These are phyloP conservation scores for Luffa acutangula DNA, from an alignment of 306 rosid genomes.

Conservation along the genomic window DNA sequence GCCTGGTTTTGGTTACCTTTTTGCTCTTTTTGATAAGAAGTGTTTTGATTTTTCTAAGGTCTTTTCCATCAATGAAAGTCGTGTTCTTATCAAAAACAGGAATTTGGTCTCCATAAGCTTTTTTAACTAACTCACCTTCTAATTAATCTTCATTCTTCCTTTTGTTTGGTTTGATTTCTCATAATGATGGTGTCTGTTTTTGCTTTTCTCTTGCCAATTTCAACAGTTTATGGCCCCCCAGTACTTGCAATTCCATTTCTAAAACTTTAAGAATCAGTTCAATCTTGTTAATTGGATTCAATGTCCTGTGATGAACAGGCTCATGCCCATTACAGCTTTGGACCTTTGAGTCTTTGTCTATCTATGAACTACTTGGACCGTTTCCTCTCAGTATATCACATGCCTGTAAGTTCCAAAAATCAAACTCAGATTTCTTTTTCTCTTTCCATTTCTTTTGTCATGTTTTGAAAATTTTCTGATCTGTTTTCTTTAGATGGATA, in stretches of 20 bases:
- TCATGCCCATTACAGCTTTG: conserved; percentile 39
- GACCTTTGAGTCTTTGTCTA: conserved; percentile 42
- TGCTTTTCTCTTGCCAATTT: not conserved
- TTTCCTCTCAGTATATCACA: conserved; percentile 42
- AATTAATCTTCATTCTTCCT: conserved; percentile 7
- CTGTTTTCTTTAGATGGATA: conserved; percentile 24
- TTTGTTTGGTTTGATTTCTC: conserved; percentile 5
- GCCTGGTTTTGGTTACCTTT: not conserved
- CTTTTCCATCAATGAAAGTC: not conserved
- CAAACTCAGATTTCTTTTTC: not conserved
- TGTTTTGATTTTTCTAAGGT: not conserved
- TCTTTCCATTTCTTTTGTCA: not conserved
- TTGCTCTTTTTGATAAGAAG: not conserved
- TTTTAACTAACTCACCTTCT: not conserved
- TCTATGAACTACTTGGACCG: conserved; percentile 76
- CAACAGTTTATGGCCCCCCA: not conserved
- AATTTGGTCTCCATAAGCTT: not conserved
- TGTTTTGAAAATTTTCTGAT: conserved; percentile 9
- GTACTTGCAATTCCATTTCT: not conserved
- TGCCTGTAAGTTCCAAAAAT: conserved; percentile 41
- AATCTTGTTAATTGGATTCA: not conserved
- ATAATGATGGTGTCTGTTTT: not conserved
- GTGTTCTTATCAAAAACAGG: not conserved
- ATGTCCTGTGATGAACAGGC: conserved; percentile 44
- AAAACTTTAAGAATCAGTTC: not conserved